These are phyloP conservation scores for Colletotrichum tanaceti DNA, from an alignment of 2,329 filamentous ascomycete species.

Conservation along the genomic window DNA sequence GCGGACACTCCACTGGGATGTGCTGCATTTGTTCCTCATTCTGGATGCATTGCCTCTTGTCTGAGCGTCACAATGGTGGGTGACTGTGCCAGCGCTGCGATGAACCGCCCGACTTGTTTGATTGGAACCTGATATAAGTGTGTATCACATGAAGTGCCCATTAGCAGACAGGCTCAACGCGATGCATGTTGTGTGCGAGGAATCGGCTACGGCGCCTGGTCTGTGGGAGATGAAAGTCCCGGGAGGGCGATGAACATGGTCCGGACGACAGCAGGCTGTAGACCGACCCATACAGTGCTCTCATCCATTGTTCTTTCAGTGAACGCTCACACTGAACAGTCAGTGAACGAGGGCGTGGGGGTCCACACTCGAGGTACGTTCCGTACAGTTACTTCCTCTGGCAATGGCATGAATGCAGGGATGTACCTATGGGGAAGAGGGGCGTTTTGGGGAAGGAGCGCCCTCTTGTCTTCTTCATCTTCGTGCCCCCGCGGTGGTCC, in stretches of 20 bases:
- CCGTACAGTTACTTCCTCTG: too few relatives aligned
- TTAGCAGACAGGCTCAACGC: too few relatives aligned
- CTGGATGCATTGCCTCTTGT: neutral
- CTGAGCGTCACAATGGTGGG: too few relatives aligned
- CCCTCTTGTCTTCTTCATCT: neutral
- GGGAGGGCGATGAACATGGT: neutral
- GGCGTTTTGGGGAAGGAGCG: conserved; percentile 22
- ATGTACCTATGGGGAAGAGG: conserved; percentile 22
- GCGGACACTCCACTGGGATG: neutral
- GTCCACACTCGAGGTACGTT: neutral
- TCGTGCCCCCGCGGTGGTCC: conserved; percentile 6
- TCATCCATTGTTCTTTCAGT: neutral
- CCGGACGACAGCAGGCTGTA: neutral
- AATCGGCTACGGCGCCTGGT: neutral
- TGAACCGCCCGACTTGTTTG: too few relatives aligned
- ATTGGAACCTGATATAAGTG: too few relatives aligned
- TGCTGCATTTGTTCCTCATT: neutral
- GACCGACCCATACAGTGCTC: neutral
- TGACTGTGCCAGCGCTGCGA: too few relatives aligned
- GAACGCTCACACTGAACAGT: neutral
- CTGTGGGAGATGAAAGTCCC: neutral
- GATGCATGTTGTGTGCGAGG: too few relatives aligned
- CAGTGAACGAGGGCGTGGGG: neutral
- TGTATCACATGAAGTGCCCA: too few relatives aligned
- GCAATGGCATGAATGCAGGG: neutral